Evolutionary conservation across 352 stramenopile genomes (phyloP).

Genomic region (Globisporangium abappressorium): DNA sequence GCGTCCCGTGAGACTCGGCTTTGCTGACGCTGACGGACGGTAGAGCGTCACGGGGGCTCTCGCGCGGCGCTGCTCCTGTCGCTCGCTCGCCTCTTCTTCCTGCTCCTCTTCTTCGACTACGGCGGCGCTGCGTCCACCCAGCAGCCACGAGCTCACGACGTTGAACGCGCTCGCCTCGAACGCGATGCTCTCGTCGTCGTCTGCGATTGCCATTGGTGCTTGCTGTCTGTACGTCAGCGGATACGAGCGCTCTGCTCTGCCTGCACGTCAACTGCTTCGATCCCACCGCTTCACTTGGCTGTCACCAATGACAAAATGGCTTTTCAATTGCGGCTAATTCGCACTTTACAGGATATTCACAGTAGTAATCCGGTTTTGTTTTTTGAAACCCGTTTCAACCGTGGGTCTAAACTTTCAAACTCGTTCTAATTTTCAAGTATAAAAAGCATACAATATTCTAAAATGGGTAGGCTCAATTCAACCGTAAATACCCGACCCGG

Average conservation of each 20-base stretch:
- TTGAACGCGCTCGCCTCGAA: slow-evolving; percentile 56
- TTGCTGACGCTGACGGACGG: slow-evolving; percentile 31
- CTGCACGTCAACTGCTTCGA: background rate
- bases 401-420: background rate
- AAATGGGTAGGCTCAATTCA: background rate
- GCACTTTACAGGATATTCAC: background rate
- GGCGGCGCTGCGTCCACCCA: slow-evolving; percentile 22
- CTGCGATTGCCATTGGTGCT: slow-evolving; percentile 13
- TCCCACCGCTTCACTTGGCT: background rate
- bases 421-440: background rate
- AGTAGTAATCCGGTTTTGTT: background rate
- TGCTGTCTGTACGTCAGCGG: background rate
- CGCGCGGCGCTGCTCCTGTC: background rate
- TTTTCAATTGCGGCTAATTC: background rate
- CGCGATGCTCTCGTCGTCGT: slow-evolving; percentile 48
- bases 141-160: slow-evolving; percentile 65
- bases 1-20: slow-evolving; percentile 31
- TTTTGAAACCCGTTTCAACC: background rate
- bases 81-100: slow-evolving; percentile 13
- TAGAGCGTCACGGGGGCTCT: slow-evolving; percentile 50
- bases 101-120: slow-evolving; percentile 7
- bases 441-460: background rate
- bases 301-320: background rate
- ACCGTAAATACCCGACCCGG: background rate
- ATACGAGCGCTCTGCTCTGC: background rate